Percentiles rank a stretch among this genome's conserved stretches.
phyloP scores from a whole-genome alignment of 2,329 filamentous ascomycete species.

The Scytalidium sp. region DNA sequence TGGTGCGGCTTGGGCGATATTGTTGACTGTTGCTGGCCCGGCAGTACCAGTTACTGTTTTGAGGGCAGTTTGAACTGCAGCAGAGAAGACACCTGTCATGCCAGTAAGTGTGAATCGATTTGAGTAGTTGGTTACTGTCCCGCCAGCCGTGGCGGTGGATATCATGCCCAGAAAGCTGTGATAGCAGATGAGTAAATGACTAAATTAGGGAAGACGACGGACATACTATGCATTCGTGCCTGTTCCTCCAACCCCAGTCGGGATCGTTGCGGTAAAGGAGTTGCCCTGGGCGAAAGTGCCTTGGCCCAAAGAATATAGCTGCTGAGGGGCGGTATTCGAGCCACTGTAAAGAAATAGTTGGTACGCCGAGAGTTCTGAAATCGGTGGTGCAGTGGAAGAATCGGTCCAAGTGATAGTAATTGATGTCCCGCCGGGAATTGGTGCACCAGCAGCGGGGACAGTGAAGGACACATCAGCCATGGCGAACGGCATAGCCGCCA shows the following conservation, averaged over 20 bases:
- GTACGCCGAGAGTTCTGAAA: constrained; percentile 51
- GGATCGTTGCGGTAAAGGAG: constrained; percentile 22
- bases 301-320: constrained; percentile 42
- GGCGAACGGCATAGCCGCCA: constrained; percentile 17
- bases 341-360: constrained; percentile 59
- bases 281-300: constrained; percentile 17
- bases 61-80: constrained; percentile 33
- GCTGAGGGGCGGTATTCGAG: constrained; percentile 45
- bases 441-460: constrained; percentile 47
- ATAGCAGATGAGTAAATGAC: constrained; percentile 5
- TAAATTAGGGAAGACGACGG: not conserved
- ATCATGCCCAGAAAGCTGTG: constrained; percentile 58
- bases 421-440: constrained; percentile 43
- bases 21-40: constrained; percentile 28
- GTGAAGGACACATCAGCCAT: constrained; percentile 42
- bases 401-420: constrained; percentile 57
- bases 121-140: constrained; percentile 57
- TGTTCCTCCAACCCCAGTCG: constrained; percentile 20
- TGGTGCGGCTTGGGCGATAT: constrained; percentile 9
- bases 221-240: constrained; percentile 30
- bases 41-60: constrained; percentile 32
- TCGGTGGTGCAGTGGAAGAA: constrained; percentile 43
- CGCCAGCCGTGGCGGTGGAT: constrained; percentile 50
- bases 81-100: constrained; percentile 59
- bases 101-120: constrained; percentile 59